phyloP scores from a whole-genome alignment of 139 green algal genomes.

The Yamagishiella unicocca region DNA sequence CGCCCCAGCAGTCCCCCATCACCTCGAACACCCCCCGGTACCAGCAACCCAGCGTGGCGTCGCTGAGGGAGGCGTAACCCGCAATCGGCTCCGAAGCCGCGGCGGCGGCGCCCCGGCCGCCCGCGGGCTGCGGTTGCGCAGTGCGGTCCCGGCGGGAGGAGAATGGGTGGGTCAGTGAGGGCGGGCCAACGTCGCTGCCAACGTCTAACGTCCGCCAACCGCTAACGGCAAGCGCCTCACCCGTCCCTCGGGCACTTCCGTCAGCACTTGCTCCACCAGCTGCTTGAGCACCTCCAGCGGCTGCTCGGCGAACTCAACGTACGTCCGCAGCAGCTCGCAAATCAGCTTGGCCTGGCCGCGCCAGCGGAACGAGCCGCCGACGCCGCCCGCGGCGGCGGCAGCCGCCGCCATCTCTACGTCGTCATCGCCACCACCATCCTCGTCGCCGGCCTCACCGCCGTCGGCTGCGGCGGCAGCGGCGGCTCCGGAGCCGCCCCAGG shows the following conservation, averaged over 20 bases:
- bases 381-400: background rate
- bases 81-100: constrained; percentile 19
- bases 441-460: background rate
- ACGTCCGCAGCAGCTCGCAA: constrained; percentile 12
- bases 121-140: background rate
- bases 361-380: constrained; percentile 20
- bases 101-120: background rate
- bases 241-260: background rate
- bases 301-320: background rate
- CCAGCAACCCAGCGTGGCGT: constrained; percentile 4
- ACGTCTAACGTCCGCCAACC: no score
- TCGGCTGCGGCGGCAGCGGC: background rate
- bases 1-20: constrained; percentile 1
- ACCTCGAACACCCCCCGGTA: constrained; percentile 23
- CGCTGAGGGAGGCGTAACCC: background rate
- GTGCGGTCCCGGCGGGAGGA: no score
- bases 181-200: no score
- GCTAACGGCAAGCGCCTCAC: no score
- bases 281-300: constrained; percentile 12
- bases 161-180: no score
- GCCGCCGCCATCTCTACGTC: background rate
- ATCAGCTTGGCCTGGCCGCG: constrained; percentile 40
- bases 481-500: constrained; percentile 4
- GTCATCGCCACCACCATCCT: background rate
- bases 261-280: background rate